These are phyloP conservation scores for Malassezia yamatoensis DNA, from an alignment of 1,284 basidiomycete genomes.

Conservation along the genomic window DNA sequence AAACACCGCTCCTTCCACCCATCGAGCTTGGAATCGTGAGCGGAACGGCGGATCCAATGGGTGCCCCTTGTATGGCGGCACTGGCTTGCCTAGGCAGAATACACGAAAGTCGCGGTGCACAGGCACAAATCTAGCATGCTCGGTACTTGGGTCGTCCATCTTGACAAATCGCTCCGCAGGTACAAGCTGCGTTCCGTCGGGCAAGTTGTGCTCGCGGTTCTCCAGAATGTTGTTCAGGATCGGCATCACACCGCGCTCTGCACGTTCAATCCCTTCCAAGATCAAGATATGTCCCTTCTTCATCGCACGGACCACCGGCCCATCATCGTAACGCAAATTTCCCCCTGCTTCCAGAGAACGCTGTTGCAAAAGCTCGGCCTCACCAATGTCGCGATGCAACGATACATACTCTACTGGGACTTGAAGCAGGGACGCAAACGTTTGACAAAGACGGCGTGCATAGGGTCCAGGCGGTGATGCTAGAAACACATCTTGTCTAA, in stretches of 20 bases:
- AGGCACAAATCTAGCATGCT: constrained; percentile 38
- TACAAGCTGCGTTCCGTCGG: constrained; percentile 49
- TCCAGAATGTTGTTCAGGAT: constrained; percentile 49
- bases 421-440: constrained; percentile 46
- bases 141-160: constrained; percentile 21
- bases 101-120: constrained; percentile 48
- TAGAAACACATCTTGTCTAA: constrained; percentile 45
- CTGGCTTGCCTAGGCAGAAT: constrained; percentile 46
- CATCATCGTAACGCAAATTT: constrained; percentile 44
- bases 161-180: constrained; percentile 42
- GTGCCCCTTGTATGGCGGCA: constrained; percentile 48
- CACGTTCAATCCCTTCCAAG: constrained; percentile 48
- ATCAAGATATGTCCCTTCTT: constrained; percentile 48
- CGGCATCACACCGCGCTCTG: constrained; percentile 45
- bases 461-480: constrained; percentile 47
- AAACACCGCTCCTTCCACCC: constrained; percentile 42
- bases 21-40: constrained; percentile 48
- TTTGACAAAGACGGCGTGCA: constrained; percentile 47
- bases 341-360: constrained; percentile 41
- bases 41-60: constrained; percentile 50
- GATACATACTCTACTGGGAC: constrained; percentile 47
- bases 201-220: constrained; percentile 45
- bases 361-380: constrained; percentile 48
- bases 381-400: constrained; percentile 48
- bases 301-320: constrained; percentile 47